Conservation (phyloP, 441 rosid genomes). For the Geranium incanum region DNA sequence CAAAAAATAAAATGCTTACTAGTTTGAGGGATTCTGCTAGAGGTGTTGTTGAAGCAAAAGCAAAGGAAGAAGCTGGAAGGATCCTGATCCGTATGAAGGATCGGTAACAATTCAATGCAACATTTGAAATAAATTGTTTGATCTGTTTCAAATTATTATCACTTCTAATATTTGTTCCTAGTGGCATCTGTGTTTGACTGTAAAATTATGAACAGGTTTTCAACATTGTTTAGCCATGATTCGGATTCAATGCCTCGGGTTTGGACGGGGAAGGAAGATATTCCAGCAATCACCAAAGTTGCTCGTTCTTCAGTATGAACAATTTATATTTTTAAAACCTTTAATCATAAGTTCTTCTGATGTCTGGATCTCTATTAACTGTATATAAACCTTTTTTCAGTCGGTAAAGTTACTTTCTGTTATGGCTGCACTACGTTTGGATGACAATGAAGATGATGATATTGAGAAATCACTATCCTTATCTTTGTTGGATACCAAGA, state of each 20-base stretch:
- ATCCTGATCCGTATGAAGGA: slow-evolving; percentile 89
- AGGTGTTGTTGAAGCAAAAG: slow-evolving; percentile 78
- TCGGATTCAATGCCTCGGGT: slow-evolving; percentile 98
- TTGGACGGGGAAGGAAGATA: slow-evolving; percentile 98
- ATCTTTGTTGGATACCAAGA: slow-evolving; percentile 45
- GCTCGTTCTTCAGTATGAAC: slow-evolving; percentile 82
- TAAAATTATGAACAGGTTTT: slow-evolving; percentile 50
- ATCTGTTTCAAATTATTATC: slow-evolving; percentile 8
- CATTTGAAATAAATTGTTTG: slow-evolving; percentile 13
- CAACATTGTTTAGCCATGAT: slow-evolving; percentile 82
- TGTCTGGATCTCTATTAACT: slow-evolving; percentile 22
- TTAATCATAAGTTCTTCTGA: slow-evolving; percentile 4
- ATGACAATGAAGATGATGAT: slow-evolving; percentile 54
- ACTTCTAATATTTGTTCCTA: not conserved
- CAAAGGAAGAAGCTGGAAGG: slow-evolving; percentile 88
- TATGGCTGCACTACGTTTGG: slow-evolving; percentile 79
- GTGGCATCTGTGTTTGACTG: slow-evolving; percentile 11
- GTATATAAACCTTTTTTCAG: slow-evolving; percentile 32
- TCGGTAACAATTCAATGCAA: slow-evolving; percentile 39
- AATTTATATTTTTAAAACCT: slow-evolving; percentile 16
- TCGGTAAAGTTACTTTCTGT: slow-evolving; percentile 87
- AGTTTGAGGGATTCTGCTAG: slow-evolving; percentile 54
- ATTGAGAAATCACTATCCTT: slow-evolving; percentile 55
- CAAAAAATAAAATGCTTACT: slow-evolving; percentile 53
- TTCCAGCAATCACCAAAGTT: slow-evolving; percentile 81